phyloP scores from a whole-genome alignment of 2,329 filamentous ascomycete genomes.

The Paecilomyces fulvus region DNA sequence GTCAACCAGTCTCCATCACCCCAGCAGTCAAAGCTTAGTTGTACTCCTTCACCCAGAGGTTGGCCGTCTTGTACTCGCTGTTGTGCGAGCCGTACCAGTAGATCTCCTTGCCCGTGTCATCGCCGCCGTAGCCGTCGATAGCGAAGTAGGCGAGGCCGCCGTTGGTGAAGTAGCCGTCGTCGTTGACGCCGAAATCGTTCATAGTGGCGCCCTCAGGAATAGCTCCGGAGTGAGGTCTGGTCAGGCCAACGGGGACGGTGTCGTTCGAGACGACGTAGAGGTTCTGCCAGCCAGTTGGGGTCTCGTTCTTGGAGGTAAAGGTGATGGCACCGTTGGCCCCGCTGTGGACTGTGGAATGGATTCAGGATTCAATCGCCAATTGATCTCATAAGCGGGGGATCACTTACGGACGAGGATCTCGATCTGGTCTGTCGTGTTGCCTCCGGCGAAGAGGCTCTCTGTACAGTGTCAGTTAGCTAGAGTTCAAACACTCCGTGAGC shows the following conservation, averaged over 20 bases:
- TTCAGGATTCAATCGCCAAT: neutral
- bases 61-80: neutral
- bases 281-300: neutral
- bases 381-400: neutral
- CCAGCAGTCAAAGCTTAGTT: neutral
- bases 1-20: neutral
- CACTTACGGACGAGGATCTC: neutral
- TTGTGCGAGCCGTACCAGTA: neutral
- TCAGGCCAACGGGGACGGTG: slow-evolving; percentile 10
- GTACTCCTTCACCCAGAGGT: neutral
- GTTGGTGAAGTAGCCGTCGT: slow-evolving; percentile 19
- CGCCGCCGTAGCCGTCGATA: neutral
- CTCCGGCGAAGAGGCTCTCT: neutral
- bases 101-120: neutral
- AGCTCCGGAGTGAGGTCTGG: slow-evolving; percentile 19
- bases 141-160: slow-evolving; percentile 17
- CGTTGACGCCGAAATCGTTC: slow-evolving; percentile 16
- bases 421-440: neutral
- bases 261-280: neutral
- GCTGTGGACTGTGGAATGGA: neutral
- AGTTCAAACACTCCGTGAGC: neutral
- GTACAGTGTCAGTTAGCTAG: neutral
- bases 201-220: slow-evolving; percentile 15
- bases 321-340: neutral
- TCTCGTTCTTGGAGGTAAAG: neutral